Base-by-base conservation (phyloP, 148 eudicot species). In the Vaccinium corymbosum region DNA sequence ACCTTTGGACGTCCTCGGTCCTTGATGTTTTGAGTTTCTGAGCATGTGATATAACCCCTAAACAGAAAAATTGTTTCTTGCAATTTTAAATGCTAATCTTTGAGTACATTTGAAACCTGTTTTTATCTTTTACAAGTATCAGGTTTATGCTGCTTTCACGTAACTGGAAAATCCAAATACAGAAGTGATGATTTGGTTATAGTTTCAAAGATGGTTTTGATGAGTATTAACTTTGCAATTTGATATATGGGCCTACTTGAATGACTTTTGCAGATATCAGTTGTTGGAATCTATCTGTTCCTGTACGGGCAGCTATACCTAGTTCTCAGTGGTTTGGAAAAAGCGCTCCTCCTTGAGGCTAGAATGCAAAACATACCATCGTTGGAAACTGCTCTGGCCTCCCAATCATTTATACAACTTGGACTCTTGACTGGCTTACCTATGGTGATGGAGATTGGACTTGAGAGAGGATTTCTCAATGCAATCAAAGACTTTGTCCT, bases 221-320 rank as follows among this genome's bases (percentile, higher is more conserved):
- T 72, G 52, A 82, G 55, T 52, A 55, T 82, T 50, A 25, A 70
- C 83, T n/a, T 64, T 1, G n/a, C 52, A 9, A 9, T 6, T 25
- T 25, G 53, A 29, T 20, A 25, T 71, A 16, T 25, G 29, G 59
- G 53, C 27, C 13, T 11, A 42, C 7, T 38, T 62, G 35, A 82
- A 12, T 86, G 84, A 53, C 76, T 80, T 83, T 4, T 89, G 92
- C 97, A 97, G 99, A 89, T 95, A 81, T 93, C 99, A 29, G 91
- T 97, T 27, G 81, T 97, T 52, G 93, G 93, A 48, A 91, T 97
- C 35, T 97, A 97, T 70, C 93, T 94, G n/a, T 97, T 97, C 88
- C 95, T 97, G 2, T 95, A 97, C 17, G 98, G 99, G 79, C 99
- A 95, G 86, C 91, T 97, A n/a, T 97, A 94, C 93, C 88, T 97